Evolutionary conservation across 2,329 filamentous ascomycete species (phyloP).

Genomic region (Sporothrix variecibatus): DNA sequence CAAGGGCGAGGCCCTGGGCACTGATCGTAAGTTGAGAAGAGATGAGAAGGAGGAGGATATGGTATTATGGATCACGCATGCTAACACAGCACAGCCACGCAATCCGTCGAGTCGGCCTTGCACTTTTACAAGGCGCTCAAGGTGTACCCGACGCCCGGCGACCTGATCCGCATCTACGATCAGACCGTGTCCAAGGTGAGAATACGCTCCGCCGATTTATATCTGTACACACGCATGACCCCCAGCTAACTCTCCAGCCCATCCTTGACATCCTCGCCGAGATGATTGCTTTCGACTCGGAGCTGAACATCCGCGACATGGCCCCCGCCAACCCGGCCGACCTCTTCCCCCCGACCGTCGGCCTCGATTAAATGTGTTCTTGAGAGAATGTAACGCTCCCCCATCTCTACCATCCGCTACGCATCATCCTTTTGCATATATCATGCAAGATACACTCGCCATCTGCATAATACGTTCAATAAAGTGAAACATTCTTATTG

Average conservation of each 20-base stretch:
- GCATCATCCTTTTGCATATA: neutral
- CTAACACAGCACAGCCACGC: slow-evolving; percentile 52
- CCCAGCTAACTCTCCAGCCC: too few species aligned
- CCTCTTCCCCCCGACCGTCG: slow-evolving; percentile 27
- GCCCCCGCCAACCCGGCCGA: slow-evolving; percentile 25
- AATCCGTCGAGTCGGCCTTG: slow-evolving; percentile 79
- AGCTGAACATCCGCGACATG: slow-evolving; percentile 29
- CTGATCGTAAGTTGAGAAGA: slow-evolving; percentile 66
- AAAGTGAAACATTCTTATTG: neutral
- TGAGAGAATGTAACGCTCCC: neutral
- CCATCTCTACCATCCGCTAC: neutral
- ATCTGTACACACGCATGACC: too few species aligned
- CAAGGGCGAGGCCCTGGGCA: slow-evolving; percentile 78
- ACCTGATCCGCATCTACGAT: slow-evolving; percentile 95
- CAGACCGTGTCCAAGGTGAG: slow-evolving; percentile 93
- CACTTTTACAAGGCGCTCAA: slow-evolving; percentile 99
- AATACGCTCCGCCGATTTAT: too few species aligned
- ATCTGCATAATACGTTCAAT: neutral
- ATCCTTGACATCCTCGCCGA: slow-evolving; percentile 95
- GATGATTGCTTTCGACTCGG: slow-evolving; percentile 72
- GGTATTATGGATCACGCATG: neutral
- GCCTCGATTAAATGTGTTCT: slow-evolving; percentile 27
- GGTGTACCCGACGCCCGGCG: slow-evolving; percentile 91
- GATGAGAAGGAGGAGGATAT: neutral
- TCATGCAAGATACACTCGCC: neutral